Evolutionary conservation across 139 green algal genomes (phyloP), one percentile per base, ranked within the genome.

Genomic region (Coelastrella sp.): DNA sequence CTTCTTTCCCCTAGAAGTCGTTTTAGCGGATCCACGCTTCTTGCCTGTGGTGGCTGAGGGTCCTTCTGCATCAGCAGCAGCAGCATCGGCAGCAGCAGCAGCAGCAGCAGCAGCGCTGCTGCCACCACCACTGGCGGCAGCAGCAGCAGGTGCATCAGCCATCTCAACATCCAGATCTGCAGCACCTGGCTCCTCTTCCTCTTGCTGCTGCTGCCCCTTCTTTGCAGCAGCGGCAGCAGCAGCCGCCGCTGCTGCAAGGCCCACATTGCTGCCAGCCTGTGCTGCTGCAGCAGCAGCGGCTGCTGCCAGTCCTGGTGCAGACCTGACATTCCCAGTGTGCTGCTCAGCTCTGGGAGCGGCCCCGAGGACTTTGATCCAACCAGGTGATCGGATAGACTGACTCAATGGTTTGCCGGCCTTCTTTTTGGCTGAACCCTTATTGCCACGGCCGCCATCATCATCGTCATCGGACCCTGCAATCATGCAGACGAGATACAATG

Each of bases 91-190:
- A 81, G 14, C 85, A 54, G 56, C 68, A 80, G 74, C n/a, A 22
- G 17, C 85, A 58, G 19, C 47, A 71, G 10, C 85, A 3, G 5
- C 68, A 80, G 76, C n/a, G 32, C 8, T 58, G 7, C 61, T 68
- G 65, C 61, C 76, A 68, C 22, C 86, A 59, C 73, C 68, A n/a
- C 76, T 81, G 7, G 54, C 83, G 57, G 54, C 83, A 71, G 68
- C 83, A 56, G 68, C 83, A 81, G 54, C 83, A 71, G 68, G 56
- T 58, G 19, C 66, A 68, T 22, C 83, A 19, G 20, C 65, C 47
- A 23, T 73, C 22, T 89, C 83, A 22, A 16, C 65, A 60, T 66
- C 83, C 58, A 8, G 23, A 64, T 5, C 66, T 2, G 19, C 83
- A 66, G 66, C 83, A 68, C 54, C 83, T 11, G 54, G 65, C 22